Base-by-base conservation (phyloP, 176 grass and related monocot species). In the Aegilops tauschii region DNA sequence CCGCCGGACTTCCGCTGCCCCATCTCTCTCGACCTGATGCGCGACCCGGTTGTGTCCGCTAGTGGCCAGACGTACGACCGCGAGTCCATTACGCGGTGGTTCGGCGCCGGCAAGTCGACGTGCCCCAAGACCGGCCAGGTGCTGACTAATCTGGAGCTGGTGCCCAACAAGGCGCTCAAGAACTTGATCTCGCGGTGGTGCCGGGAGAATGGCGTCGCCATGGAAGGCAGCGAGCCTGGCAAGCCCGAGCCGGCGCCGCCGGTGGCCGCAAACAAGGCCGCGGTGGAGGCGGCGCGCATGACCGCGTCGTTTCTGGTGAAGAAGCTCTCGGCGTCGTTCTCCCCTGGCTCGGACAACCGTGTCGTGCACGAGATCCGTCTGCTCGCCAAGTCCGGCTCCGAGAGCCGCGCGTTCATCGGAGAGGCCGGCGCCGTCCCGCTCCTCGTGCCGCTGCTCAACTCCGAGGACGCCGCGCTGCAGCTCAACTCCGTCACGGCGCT, bases 11-110 rank as follows among this genome's bases (percentile, higher is more conserved):
- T 96, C 68, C 81, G 97, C 35, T 99, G 97, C 85, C 92, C 97
- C 12, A 94, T 99, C 82, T 93, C 97, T 8, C 97, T 99, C 47
- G 97, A 99, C 3, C 73, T 99, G 36, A 96, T 99, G 90, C 69
- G 49, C 4, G 94, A 96, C 25, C 97, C 97, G 0, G 90, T 99
- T 6, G 94, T 99, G 63, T 86, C 89, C 0, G 80, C 92, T 0
- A 99, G 90, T 37, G 94, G 97, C 27, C 97, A 99, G 89, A 99
- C 97, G 16, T 99, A 99, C 82, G 94, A 99, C 68, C 84, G 92
- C 40, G 94, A 94, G 52, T 99, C 90, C 77, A 99, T 99, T 45
- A 90, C 64, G 37, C 84, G 77, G 31, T 96, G 97, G 97, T 94
- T 99, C 84, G 90, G 83, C 3, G 93, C 97, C 49, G 90, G 92